Base-by-base conservation (phyloP, 2,329 filamentous ascomycete species). In the Sclerotinia spermophila region DNA sequence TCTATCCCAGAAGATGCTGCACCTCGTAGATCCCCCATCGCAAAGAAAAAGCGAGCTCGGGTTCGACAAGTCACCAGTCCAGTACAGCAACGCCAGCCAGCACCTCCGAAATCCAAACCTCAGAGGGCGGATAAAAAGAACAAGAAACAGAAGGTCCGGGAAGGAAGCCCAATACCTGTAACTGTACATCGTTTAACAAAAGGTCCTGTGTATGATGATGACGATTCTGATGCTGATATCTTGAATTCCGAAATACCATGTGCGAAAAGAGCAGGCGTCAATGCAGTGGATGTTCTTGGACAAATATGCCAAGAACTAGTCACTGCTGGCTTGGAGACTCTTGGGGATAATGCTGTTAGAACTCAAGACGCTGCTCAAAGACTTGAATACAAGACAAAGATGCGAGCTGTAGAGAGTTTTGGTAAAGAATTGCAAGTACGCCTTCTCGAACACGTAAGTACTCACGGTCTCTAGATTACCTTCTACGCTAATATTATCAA, bases 291-390 rank as follows among this genome's bases (percentile, higher is more conserved):
- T 74, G 88, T 90, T 1, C 81, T 91, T 51, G 82, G 85, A 8
- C 85, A 89, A 73, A 82, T 90, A 21, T 90, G 86, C 76, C 84
- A 88, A 45, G 88, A 90, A 75, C 83, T 89, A 44, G 81, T 89
- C 30, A 82, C 82, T n/a, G 80, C 82, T 3, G 84, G 82, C 21
- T 77, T 89, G 44, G 80, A 81, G 1, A 83, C 83, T 62, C 78
- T 89, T 2, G 80, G 84, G 58, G 82, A 85, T 44, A 80, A 82
- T 15, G 79, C 78, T 0, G 77, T 75, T 5, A 82, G 82, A 1
- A 82, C 83, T 8, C 79, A 82, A 35, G 83, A 85, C 40, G 75
- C 82, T 21, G 81, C 82, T 0, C 81, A 82, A 70, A 86, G 83
- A 76, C 85, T 85, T 69, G 86, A 89, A 73, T 84, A 83, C 21